These are phyloP conservation scores for Ophidiomyces ophidiicola DNA, from an alignment of 2,329 filamentous ascomycete species.

Conservation along the genomic window DNA sequence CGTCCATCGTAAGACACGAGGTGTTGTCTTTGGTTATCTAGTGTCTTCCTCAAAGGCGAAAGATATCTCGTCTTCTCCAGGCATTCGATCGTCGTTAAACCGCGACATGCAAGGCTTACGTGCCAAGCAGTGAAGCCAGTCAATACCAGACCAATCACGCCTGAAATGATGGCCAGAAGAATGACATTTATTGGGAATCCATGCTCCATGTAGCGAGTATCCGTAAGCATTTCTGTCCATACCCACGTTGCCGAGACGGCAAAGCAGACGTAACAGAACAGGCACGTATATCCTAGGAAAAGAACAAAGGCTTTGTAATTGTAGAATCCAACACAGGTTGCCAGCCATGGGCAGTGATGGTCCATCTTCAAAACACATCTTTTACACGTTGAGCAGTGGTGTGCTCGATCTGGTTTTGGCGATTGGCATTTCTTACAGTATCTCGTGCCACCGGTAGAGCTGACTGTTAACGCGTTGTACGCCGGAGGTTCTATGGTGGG, in stretches of 20 bases:
- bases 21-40: slow-evolving; percentile 50
- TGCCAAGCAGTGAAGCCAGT: slow-evolving; percentile 89
- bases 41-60: slow-evolving; percentile 59
- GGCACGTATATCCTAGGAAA: slow-evolving; percentile 75
- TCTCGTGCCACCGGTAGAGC: slow-evolving; percentile 70
- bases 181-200: slow-evolving; percentile 85
- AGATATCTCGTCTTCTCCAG: slow-evolving; percentile 92
- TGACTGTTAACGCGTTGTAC: slow-evolving; percentile 76
- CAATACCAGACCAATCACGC: slow-evolving; percentile 82
- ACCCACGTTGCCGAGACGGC: slow-evolving; percentile 69
- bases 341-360: slow-evolving; percentile 96
- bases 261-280: slow-evolving; percentile 77
- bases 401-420: slow-evolving; percentile 85
- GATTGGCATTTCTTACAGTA: slow-evolving; percentile 98
- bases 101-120: slow-evolving; percentile 62
- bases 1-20: slow-evolving; percentile 22
- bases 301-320: slow-evolving; percentile 95
- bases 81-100: slow-evolving; percentile 90
- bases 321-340: slow-evolving; percentile 81
- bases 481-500: slow-evolving; percentile 56
- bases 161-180: slow-evolving; percentile 70
- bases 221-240: slow-evolving; percentile 65
- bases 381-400: slow-evolving; percentile 91
- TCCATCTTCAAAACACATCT: slow-evolving; percentile 98
- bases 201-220: slow-evolving; percentile 58